phyloP scores from a whole-genome alignment of 176 grass and related monocot species.

The Ampelocalamus luodianensis region DNA sequence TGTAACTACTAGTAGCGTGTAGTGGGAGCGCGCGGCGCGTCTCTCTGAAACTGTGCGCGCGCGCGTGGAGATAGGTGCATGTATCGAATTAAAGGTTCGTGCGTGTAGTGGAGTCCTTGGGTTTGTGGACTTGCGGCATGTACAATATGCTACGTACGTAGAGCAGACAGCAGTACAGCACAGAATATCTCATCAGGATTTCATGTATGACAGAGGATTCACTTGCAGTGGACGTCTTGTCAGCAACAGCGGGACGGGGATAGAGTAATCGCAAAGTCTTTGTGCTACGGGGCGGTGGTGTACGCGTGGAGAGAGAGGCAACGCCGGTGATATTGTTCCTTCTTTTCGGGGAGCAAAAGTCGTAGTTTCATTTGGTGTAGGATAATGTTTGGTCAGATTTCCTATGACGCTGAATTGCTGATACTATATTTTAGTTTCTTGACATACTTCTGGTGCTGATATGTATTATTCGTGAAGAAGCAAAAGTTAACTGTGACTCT shows the following conservation, averaged over 20 bases:
- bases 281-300: background rate
- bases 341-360: background rate
- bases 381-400: background rate
- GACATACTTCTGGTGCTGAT: background rate
- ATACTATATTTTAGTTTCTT: background rate
- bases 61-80: background rate
- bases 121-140: background rate
- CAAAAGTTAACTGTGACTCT: background rate
- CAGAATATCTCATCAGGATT: no score
- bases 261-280: background rate
- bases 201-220: background rate
- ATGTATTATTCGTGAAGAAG: background rate
- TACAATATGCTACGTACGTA: no score
- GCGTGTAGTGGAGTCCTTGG: background rate
- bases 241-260: background rate
- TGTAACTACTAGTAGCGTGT: slow-evolving; percentile 33
- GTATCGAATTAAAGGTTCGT: background rate
- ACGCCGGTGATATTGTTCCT: background rate
- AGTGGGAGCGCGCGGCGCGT: background rate
- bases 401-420: background rate
- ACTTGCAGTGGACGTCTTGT: background rate
- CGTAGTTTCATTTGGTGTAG: background rate
- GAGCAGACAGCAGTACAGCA: no score
- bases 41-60: no score
- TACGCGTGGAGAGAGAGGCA: slow-evolving; percentile 9